Evolutionary conservation across 805 yeast species (phyloP), one percentile per base, ranked within the genome.

Genomic region (Lipomyces sp.): DNA sequence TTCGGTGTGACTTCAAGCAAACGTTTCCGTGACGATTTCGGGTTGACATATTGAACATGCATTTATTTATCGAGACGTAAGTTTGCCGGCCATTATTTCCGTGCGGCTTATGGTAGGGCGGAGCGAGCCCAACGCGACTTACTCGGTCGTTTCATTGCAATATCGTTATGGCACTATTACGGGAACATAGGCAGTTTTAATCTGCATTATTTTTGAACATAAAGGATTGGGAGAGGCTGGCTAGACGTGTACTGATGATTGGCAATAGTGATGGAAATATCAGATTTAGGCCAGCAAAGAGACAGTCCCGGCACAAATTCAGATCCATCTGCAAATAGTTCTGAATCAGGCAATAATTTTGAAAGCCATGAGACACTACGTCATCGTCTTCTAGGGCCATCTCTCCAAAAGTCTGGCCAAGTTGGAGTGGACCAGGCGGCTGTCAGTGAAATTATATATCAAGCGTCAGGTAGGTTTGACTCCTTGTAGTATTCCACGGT

Each of bases 301-400:
- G 48, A 42, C 8, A 42, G 7, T 42, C 15, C 48, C 18, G 7
- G 7, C 48, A 6, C 48, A 42, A n/a, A n/a, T 15, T 24, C 48
- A 3, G 18, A 42, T 18, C 6, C 18, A 15, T 15, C 48, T 39
- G 7, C 18, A 18, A 2, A 42, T 15, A 4, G 7, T n/a, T 42
- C 48, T 15, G 48, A 42, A 13, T 15, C 48, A 4, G 48, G 48
- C 1, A 42, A 18, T 37, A 10, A 11, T 37, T 11, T 4, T 42
- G 48, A 42, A 5, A 42, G 7, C n/a, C 6, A 18, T 42, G 48
- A 24, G 18, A 42, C 66, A 30, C 63, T 71, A 15, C 64, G 69
- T 59, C 69, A 69, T 37, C 59, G 74, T 8, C 61, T 72, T 10
- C 62, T 70, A 30, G 74, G 74, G 8, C 74, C 74, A 30, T 72